These are phyloP conservation scores for Ramalina intermedia DNA, from an alignment of 495 filamentous ascomycete species.

Conservation along the genomic window DNA sequence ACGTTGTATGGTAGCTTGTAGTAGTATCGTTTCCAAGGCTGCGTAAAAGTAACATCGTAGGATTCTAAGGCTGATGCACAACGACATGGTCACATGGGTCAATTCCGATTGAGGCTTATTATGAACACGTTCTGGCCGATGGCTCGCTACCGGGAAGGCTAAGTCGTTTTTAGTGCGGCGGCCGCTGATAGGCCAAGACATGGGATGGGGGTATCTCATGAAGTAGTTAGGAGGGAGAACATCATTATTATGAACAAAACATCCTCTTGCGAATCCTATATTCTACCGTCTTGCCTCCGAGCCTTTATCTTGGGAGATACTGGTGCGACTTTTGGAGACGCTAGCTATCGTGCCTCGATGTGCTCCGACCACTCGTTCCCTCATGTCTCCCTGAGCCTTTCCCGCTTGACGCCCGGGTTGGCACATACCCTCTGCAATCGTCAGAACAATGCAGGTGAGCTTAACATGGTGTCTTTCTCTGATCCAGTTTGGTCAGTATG, in stretches of 20 bases:
- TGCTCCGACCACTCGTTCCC: not conserved
- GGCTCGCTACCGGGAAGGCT: not conserved
- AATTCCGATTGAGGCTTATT: no score
- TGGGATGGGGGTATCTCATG: not conserved
- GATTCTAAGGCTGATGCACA: no score
- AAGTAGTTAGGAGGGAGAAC: not conserved
- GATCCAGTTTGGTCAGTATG: not conserved
- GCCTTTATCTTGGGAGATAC: no score
- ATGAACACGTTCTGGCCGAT: no score
- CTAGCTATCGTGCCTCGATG: not conserved
- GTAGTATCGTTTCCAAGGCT: no score
- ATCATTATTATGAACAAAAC: not conserved
- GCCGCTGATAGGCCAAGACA: not conserved
- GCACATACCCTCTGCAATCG: not conserved
- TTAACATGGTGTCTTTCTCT: not conserved
- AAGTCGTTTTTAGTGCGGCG: not conserved
- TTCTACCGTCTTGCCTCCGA: no score
- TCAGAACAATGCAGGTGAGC: slow-evolving; percentile 6
- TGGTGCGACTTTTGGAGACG: not conserved
- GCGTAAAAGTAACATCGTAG: no score
- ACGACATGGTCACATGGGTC: no score
- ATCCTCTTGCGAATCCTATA: no score
- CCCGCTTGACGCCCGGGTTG: not conserved
- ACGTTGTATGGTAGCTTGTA: no score
- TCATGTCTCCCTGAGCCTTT: not conserved